These are phyloP conservation scores for Gastrodia elata DNA, from an alignment of 106 monocot species.

Conservation along the genomic window DNA sequence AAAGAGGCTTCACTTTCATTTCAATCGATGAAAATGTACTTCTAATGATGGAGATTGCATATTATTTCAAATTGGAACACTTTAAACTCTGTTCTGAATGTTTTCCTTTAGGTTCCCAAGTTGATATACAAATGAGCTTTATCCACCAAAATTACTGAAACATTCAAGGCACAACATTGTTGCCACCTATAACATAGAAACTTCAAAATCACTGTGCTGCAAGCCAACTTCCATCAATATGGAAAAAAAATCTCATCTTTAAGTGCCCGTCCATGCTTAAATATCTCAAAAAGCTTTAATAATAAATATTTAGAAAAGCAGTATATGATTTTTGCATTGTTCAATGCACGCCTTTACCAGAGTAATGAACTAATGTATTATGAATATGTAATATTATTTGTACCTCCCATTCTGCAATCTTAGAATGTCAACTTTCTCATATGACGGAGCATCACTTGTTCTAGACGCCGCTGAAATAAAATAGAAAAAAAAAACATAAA, in stretches of 20 bases:
- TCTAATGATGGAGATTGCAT: neutral
- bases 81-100: neutral
- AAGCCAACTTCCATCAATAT: neutral
- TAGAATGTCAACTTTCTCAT: conserved; percentile 66
- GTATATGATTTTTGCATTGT: neutral
- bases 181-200: neutral
- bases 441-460: conserved; percentile 40
- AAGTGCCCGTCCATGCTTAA: neutral
- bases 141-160: neutral
- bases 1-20: neutral
- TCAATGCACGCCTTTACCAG: neutral
- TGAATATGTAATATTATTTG: conserved; percentile 10
- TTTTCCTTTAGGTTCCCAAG: neutral
- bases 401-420: conserved; percentile 99
- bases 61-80: neutral
- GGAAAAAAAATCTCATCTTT: neutral
- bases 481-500: conserved; percentile 1
- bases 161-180: neutral
- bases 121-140: neutral
- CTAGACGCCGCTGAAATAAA: conserved; percentile 36
- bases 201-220: neutral
- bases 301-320: neutral
- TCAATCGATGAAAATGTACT: neutral
- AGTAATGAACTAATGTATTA: neutral
- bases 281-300: neutral